These are phyloP conservation scores for Blastomyces emzantsi DNA, from an alignment of 2,329 filamentous ascomycete species.

Conservation along the genomic window DNA sequence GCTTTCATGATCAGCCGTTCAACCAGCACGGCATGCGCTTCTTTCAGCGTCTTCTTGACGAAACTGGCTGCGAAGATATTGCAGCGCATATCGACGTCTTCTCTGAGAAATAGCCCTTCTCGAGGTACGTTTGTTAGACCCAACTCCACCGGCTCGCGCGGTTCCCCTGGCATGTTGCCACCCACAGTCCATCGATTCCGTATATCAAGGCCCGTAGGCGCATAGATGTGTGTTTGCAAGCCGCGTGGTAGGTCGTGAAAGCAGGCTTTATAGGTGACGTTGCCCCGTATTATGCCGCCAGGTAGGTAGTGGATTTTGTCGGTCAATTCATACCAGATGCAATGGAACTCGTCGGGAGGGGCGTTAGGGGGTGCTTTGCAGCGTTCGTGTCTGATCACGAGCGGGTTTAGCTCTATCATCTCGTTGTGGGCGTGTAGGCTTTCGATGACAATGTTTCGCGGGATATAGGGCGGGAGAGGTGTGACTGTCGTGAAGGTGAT, in stretches of 20 bases:
- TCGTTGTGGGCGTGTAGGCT: constrained; percentile 69
- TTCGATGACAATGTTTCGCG: constrained; percentile 60
- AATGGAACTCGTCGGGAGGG: constrained; percentile 59
- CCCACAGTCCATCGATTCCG: constrained; percentile 68
- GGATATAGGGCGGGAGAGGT: constrained; percentile 60
- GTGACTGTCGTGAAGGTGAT: constrained; percentile 69
- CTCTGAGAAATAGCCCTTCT: constrained; percentile 67
- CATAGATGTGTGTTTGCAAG: constrained; percentile 74
- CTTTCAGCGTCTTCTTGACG: constrained; percentile 73
- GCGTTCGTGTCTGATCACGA: constrained; percentile 62
- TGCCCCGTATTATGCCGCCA: constrained; percentile 53
- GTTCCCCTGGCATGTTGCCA: constrained; percentile 63
- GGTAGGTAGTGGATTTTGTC: constrained; percentile 70
- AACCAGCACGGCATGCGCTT: constrained; percentile 62
- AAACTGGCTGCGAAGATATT: constrained; percentile 67
- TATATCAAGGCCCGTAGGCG: constrained; percentile 71
- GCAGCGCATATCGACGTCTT: constrained; percentile 76
- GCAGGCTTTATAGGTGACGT: constrained; percentile 68
- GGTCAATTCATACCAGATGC: constrained; percentile 68
- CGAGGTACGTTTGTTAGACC: constrained; percentile 53
- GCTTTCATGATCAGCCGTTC: constrained; percentile 51
- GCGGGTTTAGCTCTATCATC: constrained; percentile 83
- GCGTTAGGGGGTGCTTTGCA: constrained; percentile 60
- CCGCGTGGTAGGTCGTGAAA: constrained; percentile 67
- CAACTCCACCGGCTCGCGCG: constrained; percentile 54